Evolutionary conservation across 768 basidiomycete species (phyloP).

Genomic region (Lactifluus piperatus): DNA sequence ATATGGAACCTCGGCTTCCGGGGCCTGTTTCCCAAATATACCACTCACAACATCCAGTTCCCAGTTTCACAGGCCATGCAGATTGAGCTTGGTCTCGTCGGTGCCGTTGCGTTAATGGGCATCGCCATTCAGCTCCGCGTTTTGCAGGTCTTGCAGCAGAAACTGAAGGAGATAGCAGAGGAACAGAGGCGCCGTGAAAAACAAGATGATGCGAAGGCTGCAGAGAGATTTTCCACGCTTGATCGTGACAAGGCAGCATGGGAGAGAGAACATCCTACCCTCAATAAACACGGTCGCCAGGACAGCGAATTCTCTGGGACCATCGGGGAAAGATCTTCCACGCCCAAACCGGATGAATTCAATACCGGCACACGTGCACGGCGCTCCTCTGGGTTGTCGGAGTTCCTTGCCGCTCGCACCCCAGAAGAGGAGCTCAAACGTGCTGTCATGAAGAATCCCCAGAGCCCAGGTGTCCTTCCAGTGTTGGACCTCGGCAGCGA

Average conservation of each 20-base stretch:
- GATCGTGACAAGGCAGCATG: conserved; percentile 70
- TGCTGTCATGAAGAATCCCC: conserved; percentile 35
- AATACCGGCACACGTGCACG: conserved; percentile 50
- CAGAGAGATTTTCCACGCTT: conserved; percentile 55
- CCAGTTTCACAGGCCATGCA: conserved; percentile 87
- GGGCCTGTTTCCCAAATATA: conserved; percentile 69
- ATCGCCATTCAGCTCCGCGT: conserved; percentile 86
- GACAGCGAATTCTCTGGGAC: conserved; percentile 56
- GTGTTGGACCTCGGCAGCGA: conserved; percentile 66
- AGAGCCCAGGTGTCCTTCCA: conserved; percentile 52
- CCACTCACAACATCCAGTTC: conserved; percentile 56
- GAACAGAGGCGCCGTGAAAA: conserved; percentile 66
- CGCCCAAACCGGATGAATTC: conserved; percentile 42
- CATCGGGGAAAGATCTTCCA: conserved; percentile 31
- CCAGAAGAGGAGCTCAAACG: conserved; percentile 55
- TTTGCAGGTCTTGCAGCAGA: conserved; percentile 67
- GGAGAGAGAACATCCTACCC: conserved; percentile 76
- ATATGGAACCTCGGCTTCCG: conserved; percentile 91
- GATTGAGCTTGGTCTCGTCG: conserved; percentile 86
- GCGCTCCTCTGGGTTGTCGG: conserved; percentile 59
- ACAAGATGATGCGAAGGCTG: conserved; percentile 67
- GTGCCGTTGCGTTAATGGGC: conserved; percentile 76
- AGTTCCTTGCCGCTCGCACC: conserved; percentile 56
- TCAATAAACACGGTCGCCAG: conserved; percentile 49
- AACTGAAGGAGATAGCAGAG: conserved; percentile 69